Base-by-base conservation (phyloP, 2,329 filamentous ascomycete genomes). In the Hansfordia pulvinata region DNA sequence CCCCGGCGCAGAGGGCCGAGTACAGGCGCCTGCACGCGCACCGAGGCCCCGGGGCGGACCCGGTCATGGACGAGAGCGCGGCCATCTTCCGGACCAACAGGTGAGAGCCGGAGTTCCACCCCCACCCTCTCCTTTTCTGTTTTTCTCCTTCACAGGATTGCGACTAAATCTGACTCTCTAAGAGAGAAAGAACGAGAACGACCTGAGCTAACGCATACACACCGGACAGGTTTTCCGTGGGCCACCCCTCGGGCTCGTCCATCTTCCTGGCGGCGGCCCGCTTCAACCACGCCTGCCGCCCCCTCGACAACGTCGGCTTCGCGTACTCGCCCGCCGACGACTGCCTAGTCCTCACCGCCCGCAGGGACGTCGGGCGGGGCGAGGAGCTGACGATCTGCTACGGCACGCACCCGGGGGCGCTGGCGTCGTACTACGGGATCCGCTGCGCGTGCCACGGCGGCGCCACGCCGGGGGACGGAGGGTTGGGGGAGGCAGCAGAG, bases 301-400 rank as follows among this genome's bases (percentile, higher is more conserved):
- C 14, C 9, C 6, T 9, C 11, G 17, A 24, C 15, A 24, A 24
- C 14, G 23, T 24, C 23, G 14, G 6, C 14, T 24, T 24, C 15
- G 17, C 23, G 4, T 16, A 17, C 5, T 16, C 23, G 6, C 13
- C 6, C 13, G 14, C 7, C 23, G 12, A 14, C 14, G 17, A 14
- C 6, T 14, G 10, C 5, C 13, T 24, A 9, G 15, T 24, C 23
- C 11, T 24, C 9, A n/a, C 6, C 3, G 12, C 17, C 14, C 17
- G n/a, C 15, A 8, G 4, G 4, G 23, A 16, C 14, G 23, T 24
- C 5, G n/a, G 11, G 15, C 14, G 14, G 4, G 23, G 23, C 6
- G 14, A 43, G 10, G 23, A 24, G 23, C 23, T 24, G 9, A 24
- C 23, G 4, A 24, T 24, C 9, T 5, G 6, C 14, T 24, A 24